Percentiles rank a stretch among this genome's conserved stretches.
These are phyloP conservation scores for Verticillium klebahnii DNA, from an alignment of 2,329 filamentous ascomycete species.

Conservation along the genomic window DNA sequence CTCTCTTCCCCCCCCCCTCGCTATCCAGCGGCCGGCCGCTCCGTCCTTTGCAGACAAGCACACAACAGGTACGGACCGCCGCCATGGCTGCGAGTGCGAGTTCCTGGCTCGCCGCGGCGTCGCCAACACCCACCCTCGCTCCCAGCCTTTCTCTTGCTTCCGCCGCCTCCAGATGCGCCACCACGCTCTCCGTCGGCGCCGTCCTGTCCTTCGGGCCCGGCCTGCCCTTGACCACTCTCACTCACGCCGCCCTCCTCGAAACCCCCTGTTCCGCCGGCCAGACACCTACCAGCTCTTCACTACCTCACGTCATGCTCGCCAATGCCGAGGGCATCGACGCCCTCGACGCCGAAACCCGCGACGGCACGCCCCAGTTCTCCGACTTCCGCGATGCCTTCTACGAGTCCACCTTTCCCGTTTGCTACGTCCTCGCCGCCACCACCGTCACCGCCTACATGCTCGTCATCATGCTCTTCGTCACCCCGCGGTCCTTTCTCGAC, in stretches of 20 bases:
- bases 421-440: conserved; percentile 86
- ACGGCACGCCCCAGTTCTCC: conserved; percentile 36
- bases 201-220: conserved; percentile 46
- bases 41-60: conserved; percentile 13
- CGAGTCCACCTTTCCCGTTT: conserved; percentile 86
- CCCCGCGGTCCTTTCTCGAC: conserved; percentile 87
- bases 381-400: conserved; percentile 86
- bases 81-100: conserved; percentile 21
- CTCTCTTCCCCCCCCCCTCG: conserved; percentile 16
- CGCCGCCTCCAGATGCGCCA: conserved; percentile 30
- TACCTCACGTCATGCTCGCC: conserved; percentile 33
- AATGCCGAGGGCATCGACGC: conserved; percentile 33
- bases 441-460: conserved; percentile 90
- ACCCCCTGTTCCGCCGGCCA: conserved; percentile 39
- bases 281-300: conserved; percentile 27
- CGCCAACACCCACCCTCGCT: conserved; percentile 15
- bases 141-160: conserved; percentile 16
- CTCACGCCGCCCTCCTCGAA: conserved; percentile 54
- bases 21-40: conserved; percentile 20
- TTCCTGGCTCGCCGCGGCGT: conserved; percentile 14
- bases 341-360: conserved; percentile 28
- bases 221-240: conserved; percentile 51
- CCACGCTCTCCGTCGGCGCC: conserved; percentile 37
- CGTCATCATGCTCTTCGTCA: conserved; percentile 85
- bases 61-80: conserved; percentile 18